Evolutionary conservation across 2,329 filamentous ascomycete species (phyloP).

Genomic region (Colletotrichum plurivorum): DNA sequence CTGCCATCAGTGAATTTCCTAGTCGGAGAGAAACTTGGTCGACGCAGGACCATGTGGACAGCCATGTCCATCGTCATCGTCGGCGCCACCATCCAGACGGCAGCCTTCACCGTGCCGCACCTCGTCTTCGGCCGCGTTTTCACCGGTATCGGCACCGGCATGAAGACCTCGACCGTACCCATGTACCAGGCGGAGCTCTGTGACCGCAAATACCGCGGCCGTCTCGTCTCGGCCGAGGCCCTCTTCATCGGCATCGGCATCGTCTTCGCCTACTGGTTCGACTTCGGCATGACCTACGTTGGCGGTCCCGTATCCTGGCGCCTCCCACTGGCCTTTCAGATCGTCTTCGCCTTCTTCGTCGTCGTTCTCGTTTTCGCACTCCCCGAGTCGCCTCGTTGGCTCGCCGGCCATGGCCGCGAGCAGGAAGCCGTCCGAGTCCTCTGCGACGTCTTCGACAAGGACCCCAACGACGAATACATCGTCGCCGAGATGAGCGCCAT

Average conservation of each 20-base stretch:
- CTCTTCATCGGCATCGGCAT: constrained; percentile 58
- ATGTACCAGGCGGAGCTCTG: constrained; percentile 62
- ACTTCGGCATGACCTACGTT: constrained; percentile 53
- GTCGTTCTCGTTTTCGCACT: constrained; percentile 53
- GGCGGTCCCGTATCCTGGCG: constrained; percentile 46
- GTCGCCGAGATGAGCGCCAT: constrained; percentile 55
- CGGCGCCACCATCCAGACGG: constrained; percentile 52
- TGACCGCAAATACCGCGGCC: constrained; percentile 57
- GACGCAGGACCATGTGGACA: constrained; percentile 49
- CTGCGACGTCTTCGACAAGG: constrained; percentile 56
- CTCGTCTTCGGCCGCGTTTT: constrained; percentile 58
- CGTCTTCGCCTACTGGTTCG: constrained; percentile 54
- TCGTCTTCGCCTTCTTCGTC: constrained; percentile 52
- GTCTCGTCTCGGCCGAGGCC: constrained; percentile 55
- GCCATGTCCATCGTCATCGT: constrained; percentile 51
- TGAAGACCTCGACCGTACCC: constrained; percentile 52
- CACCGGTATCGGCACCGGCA: constrained; percentile 57
- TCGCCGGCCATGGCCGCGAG: constrained; percentile 52
- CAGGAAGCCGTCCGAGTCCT: constrained; percentile 54
- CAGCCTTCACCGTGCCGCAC: constrained; percentile 54
- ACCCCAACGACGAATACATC: constrained; percentile 50
- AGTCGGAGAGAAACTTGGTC: constrained; percentile 51
- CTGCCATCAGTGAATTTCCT: constrained; percentile 42
- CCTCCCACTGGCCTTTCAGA: constrained; percentile 49
- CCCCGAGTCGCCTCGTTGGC: constrained; percentile 58